Conservation (phyloP, 306 rosid species). For the Cucurbita pepo region DNA sequence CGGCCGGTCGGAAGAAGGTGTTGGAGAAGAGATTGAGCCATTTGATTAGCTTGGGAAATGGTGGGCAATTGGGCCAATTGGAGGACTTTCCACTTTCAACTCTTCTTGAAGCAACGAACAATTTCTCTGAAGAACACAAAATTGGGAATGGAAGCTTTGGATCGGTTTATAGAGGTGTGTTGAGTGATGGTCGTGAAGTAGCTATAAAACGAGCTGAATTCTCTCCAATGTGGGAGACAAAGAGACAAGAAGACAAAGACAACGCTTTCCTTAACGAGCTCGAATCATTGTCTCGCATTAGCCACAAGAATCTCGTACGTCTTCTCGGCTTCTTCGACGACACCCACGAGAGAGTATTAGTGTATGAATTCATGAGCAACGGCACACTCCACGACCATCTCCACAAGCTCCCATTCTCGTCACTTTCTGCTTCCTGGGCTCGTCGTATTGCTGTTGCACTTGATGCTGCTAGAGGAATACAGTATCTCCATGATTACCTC, state of each 20-base stretch:
- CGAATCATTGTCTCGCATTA: conserved; percentile 54
- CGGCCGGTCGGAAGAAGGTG: conserved; percentile 2
- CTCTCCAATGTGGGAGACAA: conserved; percentile 19
- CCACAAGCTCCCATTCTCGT: conserved; percentile 35
- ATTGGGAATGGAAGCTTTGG: conserved; percentile 80
- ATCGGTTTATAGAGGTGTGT: conserved; percentile 49
- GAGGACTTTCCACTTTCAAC: conserved; percentile 41
- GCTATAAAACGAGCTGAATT: conserved; percentile 78
- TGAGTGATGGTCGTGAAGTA: conserved; percentile 55
- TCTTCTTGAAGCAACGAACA: conserved; percentile 35
- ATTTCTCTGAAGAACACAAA: conserved; percentile 47
- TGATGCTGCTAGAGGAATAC: conserved; percentile 65
- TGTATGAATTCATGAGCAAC: conserved; percentile 57
- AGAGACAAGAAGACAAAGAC: conserved; percentile 63
- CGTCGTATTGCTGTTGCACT: conserved; percentile 38
- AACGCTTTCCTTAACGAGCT: conserved; percentile 62
- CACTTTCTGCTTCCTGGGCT: conserved; percentile 29
- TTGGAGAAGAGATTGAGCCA: conserved; percentile 70
- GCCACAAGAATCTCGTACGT: conserved; percentile 68
- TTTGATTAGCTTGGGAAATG: conserved; percentile 47
- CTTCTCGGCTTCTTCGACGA: conserved; percentile 61
- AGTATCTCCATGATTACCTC: conserved; percentile 47
- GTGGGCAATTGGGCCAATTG: conserved; percentile 32
- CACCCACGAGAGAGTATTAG: conserved; percentile 45
- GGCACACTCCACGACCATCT: conserved; percentile 69